Conservation (phyloP, 2,329 filamentous ascomycete genomes). For the Pseudocercospora pini-densiflorae region DNA sequence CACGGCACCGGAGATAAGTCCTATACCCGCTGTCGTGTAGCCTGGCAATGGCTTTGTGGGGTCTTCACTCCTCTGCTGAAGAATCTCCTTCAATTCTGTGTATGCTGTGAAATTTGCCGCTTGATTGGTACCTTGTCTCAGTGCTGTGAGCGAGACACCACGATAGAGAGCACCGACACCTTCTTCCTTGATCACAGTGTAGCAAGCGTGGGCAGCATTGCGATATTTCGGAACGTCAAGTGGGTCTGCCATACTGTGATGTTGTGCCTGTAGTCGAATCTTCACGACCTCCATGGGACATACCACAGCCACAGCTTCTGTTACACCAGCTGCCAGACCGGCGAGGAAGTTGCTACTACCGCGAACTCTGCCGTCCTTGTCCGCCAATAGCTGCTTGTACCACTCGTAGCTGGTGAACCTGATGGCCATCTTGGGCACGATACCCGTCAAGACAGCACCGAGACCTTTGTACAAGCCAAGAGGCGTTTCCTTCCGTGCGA, state of each 20-base stretch:
- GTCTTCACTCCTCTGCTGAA: conserved; percentile 74
- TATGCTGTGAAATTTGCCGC: conserved; percentile 99
- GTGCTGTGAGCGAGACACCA: conserved; percentile 88
- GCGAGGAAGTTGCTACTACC: conserved; percentile 77
- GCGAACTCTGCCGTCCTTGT: conserved; percentile 68
- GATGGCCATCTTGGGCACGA: conserved; percentile 99
- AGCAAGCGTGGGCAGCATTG: conserved; percentile 81
- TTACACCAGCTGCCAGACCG: conserved; percentile 89
- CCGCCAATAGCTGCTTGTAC: conserved; percentile 84
- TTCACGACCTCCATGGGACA: conserved; percentile 99
- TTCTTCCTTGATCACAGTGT: conserved; percentile 92
- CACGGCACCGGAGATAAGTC: conserved; percentile 90
- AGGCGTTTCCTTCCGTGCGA: conserved; percentile 87
- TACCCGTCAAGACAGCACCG: conserved; percentile 94
- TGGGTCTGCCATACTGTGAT: conserved; percentile 97
- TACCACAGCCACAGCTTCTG: conserved; percentile 94
- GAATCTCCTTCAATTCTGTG: conserved; percentile 82
- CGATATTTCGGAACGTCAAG: conserved; percentile 97
- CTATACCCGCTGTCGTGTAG: conserved; percentile 90
- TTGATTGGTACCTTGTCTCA: conserved; percentile 96
- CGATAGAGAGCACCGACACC: conserved; percentile 86
- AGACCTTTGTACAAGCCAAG: conserved; percentile 96
- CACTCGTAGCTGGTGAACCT: conserved; percentile 96
- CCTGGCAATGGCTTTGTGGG: conserved; percentile 72
- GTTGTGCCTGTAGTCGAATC: conserved; percentile 96